Conservation (phyloP, 2,329 filamentous ascomycete species). For the Penicillium sp. region DNA sequence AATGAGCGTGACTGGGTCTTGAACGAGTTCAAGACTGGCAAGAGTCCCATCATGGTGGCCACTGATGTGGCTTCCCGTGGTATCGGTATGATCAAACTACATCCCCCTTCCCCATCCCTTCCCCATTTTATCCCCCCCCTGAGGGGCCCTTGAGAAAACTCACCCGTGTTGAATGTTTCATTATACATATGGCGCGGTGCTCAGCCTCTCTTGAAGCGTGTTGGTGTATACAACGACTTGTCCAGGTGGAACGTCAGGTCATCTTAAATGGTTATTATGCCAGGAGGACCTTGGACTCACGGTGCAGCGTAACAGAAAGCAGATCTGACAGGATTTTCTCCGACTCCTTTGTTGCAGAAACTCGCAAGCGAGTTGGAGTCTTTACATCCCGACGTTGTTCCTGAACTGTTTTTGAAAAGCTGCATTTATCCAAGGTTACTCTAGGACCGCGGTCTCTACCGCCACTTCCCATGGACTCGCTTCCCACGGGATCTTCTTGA, state of each 20-base stretch:
- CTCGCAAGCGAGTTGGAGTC: slow-evolving; percentile 75
- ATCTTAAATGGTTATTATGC: slow-evolving; percentile 71
- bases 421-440: slow-evolving; percentile 68
- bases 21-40: slow-evolving; percentile 98
- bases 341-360: slow-evolving; percentile 63
- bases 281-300: slow-evolving; percentile 85
- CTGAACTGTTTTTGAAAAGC: slow-evolving; percentile 66
- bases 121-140: slow-evolving; percentile 30
- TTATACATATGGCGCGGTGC: slow-evolving; percentile 65
- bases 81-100: slow-evolving; percentile 92
- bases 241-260: slow-evolving; percentile 79
- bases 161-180: slow-evolving; percentile 55
- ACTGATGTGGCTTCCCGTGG: slow-evolving; percentile 99
- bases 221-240: slow-evolving; percentile 87
- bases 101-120: slow-evolving; percentile 45
- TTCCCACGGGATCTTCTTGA: slow-evolving; percentile 44
- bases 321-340: slow-evolving; percentile 58
- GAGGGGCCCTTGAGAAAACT: slow-evolving; percentile 38
- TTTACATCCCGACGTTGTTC: slow-evolving; percentile 45
- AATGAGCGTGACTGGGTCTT: slow-evolving; percentile 99
- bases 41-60: slow-evolving; percentile 99
- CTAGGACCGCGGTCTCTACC: slow-evolving; percentile 61
- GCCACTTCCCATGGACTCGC: slow-evolving; percentile 52
- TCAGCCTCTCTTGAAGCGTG: slow-evolving; percentile 88
- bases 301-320: slow-evolving; percentile 70